Percentiles rank a stretch among this genome's conserved stretches.
Evolutionary conservation across 2,329 filamentous ascomycete species (phyloP).

Genomic region (Cercospora beticola): DNA sequence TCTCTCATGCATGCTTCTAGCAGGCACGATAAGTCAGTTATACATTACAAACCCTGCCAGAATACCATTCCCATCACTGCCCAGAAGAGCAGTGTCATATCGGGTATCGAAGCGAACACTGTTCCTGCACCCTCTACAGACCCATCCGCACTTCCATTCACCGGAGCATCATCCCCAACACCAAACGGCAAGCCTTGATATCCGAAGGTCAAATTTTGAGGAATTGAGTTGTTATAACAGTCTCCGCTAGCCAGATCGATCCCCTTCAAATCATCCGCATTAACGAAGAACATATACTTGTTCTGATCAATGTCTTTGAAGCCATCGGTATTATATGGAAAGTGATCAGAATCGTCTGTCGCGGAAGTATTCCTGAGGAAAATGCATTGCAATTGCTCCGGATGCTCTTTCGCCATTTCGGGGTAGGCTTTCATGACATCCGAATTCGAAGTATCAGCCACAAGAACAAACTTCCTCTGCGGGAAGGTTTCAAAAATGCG

Average conservation of each 20-base stretch:
- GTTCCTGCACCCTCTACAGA: slow-evolving; percentile 9
- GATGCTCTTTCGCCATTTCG: slow-evolving; percentile 61
- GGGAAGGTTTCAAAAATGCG: slow-evolving; percentile 76
- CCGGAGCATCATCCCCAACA: slow-evolving; percentile 21
- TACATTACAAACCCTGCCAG: background rate
- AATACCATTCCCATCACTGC: background rate
- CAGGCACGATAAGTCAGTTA: too few relatives aligned
- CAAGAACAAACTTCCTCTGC: slow-evolving; percentile 69
- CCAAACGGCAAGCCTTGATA: slow-evolving; percentile 53
- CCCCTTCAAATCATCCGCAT: slow-evolving; percentile 65
- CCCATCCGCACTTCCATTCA: slow-evolving; percentile 31
- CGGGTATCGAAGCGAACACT: slow-evolving; percentile 8
- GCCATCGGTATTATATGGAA: slow-evolving; percentile 72
- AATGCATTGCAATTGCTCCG: slow-evolving; percentile 73
- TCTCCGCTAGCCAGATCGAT: slow-evolving; percentile 67
- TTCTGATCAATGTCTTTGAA: slow-evolving; percentile 66
- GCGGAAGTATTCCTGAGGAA: slow-evolving; percentile 71
- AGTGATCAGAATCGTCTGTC: slow-evolving; percentile 65
- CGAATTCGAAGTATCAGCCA: slow-evolving; percentile 74
- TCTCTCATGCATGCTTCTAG: background rate
- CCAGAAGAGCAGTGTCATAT: slow-evolving; percentile 29
- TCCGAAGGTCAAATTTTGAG: slow-evolving; percentile 70
- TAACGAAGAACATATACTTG: slow-evolving; percentile 77
- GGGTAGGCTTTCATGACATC: slow-evolving; percentile 67
- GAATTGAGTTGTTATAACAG: slow-evolving; percentile 64